Conservation (phyloP, 352 stramenopile genomes). For the Phytophthora constricta region DNA sequence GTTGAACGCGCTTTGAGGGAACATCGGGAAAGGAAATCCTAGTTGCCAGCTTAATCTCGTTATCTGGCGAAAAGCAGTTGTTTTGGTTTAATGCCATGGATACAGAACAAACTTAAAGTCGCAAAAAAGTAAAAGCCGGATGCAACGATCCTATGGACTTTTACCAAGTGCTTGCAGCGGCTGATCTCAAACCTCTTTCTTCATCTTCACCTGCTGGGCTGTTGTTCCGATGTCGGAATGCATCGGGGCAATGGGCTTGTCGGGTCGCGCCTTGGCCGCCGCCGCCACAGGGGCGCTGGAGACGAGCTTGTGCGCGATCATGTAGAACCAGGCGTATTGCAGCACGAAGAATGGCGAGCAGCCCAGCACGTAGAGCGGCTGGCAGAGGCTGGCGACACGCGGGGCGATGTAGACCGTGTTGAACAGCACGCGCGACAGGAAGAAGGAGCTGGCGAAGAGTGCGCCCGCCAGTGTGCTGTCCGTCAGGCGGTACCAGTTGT, state of each 20-base stretch:
- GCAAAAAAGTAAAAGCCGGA: no score
- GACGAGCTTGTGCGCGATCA: conserved; percentile 70
- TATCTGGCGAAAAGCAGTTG: no score
- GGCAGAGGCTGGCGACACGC: conserved; percentile 45
- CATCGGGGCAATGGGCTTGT: not conserved
- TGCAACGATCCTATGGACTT: no score
- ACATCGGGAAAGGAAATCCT: no score
- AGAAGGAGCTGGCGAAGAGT: conserved; percentile 70
- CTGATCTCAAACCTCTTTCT: conserved; percentile 23
- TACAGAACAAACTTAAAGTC: no score
- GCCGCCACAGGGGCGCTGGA: conserved; percentile 4
- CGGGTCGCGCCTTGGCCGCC: conserved; percentile 6
- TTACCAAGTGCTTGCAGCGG: not conserved
- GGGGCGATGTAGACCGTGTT: conserved; percentile 75
- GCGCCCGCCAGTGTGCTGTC: conserved; percentile 57
- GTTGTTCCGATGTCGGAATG: not conserved
- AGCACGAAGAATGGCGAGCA: conserved; percentile 74
- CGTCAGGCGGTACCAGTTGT: conserved; percentile 83
- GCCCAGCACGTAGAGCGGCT: conserved; percentile 58
- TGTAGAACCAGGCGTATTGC: conserved; percentile 80
- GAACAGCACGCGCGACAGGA: conserved; percentile 72
- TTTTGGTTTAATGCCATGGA: no score
- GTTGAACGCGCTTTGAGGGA: no score
- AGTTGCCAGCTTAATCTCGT: no score
- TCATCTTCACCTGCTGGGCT: not conserved